Conservation (phyloP, 345 rosid species). For the Linum trigynum region DNA sequence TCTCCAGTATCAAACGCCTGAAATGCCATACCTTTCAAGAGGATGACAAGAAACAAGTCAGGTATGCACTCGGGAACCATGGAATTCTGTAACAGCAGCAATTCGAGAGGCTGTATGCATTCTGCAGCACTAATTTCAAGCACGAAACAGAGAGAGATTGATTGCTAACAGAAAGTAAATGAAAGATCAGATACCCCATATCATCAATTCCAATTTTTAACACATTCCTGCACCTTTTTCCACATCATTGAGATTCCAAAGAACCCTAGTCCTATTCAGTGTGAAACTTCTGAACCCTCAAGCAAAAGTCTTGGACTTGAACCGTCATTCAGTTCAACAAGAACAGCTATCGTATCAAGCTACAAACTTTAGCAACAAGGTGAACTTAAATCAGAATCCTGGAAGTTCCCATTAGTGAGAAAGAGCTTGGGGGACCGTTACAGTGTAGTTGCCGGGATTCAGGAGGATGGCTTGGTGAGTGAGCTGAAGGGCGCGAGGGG, state of each 20-base stretch:
- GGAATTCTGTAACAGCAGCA: not conserved
- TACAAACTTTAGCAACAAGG: too few relatives aligned
- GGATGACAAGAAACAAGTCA: not conserved
- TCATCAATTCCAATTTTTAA: not conserved
- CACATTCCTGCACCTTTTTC: not conserved
- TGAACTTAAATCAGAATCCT: not conserved
- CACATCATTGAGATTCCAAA: not conserved
- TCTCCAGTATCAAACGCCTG: conserved; percentile 60
- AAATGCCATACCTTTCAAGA: conserved; percentile 75
- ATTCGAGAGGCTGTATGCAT: too few relatives aligned
- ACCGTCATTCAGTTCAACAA: not conserved
- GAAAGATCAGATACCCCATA: not conserved
- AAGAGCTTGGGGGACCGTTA: conserved; percentile 15
- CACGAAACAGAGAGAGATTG: too few relatives aligned
- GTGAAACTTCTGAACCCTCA: not conserved
- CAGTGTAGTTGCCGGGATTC: conserved; percentile 89
- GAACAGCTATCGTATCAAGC: not conserved
- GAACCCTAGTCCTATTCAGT: not conserved
- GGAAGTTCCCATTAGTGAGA: not conserved
- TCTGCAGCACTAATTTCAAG: too few relatives aligned
- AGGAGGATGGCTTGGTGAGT: conserved; percentile 46
- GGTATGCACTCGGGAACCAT: not conserved
- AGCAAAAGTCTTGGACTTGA: not conserved
- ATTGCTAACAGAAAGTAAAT: too few relatives aligned
- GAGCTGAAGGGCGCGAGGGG: conserved; percentile 64